Percentiles rank a stretch among this genome's conserved stretches.
Conservation (phyloP, 129 eudicot species). For the Rutidosis leptorrhynchoides region DNA sequence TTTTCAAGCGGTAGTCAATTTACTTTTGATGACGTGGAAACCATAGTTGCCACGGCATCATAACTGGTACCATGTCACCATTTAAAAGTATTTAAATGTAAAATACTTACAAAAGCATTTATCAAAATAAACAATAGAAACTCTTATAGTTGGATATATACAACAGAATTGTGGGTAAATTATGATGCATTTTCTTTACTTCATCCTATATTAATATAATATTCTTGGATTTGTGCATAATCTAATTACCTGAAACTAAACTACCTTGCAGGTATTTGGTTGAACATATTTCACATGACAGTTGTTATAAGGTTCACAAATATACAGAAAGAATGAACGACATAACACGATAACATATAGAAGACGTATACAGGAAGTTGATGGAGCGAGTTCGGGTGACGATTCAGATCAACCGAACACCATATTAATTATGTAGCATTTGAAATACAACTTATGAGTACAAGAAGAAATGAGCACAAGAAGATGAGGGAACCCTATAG, state of each 20-base stretch:
- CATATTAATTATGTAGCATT: conserved; percentile 2
- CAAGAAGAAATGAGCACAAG: too few relatives aligned
- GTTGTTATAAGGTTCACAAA: conserved; percentile 3
- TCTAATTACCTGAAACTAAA: conserved; percentile 11
- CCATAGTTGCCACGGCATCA: background rate
- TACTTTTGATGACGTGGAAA: background rate
- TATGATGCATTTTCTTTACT: background rate
- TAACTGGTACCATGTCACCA: background rate
- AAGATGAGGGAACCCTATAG: conserved; percentile 1
- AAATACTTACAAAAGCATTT: background rate
- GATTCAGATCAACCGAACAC: conserved; percentile 1
- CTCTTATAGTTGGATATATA: background rate
- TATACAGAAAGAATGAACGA: conserved; percentile 13
- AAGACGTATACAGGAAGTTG: conserved; percentile 13
- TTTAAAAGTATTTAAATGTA: too few relatives aligned
- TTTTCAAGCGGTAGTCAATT: background rate
- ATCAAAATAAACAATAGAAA: background rate
- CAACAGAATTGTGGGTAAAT: background rate
- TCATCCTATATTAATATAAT: background rate
- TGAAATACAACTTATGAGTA: background rate
- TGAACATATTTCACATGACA: conserved; percentile 9
- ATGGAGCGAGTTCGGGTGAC: conserved; percentile 16
- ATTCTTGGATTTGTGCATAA: background rate
- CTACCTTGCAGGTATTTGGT: conserved; percentile 18
- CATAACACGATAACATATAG: conserved; percentile 12